phyloP scores from a whole-genome alignment of 306 rosid genomes.

The Herpetospermum pedunculosum region DNA sequence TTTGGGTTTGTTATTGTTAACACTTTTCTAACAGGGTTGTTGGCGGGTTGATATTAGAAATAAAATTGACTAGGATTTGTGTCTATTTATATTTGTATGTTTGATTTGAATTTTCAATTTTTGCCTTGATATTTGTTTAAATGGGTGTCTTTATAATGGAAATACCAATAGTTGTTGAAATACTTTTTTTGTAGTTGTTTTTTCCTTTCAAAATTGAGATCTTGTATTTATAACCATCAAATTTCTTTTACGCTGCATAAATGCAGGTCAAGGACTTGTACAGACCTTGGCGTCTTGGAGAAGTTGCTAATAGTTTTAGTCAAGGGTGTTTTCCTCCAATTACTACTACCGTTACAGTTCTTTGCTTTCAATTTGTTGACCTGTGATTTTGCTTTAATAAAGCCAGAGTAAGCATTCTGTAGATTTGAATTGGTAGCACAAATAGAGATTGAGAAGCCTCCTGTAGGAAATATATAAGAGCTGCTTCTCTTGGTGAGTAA shows the following conservation, averaged over 20 bases:
- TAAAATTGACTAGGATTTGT: not conserved
- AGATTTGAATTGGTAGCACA: constrained; percentile 32
- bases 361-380: constrained; percentile 13
- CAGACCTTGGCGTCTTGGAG: constrained; percentile 10
- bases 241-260: constrained; percentile 1
- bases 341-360: constrained; percentile 12
- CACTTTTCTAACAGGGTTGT: not conserved
- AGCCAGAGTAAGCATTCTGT: constrained; percentile 51
- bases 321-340: constrained; percentile 13
- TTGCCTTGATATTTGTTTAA: not conserved
- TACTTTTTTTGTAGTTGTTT: not conserved
- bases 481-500: constrained; percentile 63
- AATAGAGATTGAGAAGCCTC: constrained; percentile 53
- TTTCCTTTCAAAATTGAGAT: not conserved
- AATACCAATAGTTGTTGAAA: not conserved
- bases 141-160: not conserved
- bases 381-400: constrained; percentile 48
- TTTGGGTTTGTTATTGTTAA: not conserved
- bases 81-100: not conserved
- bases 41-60: constrained; percentile 4
- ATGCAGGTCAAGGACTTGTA: constrained; percentile 13
- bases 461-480: constrained; percentile 51
- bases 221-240: not conserved
- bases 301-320: constrained; percentile 10
- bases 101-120: not conserved